Evolutionary conservation across 768 basidiomycete species (phyloP), one percentile per base, ranked within the genome.

Genomic region (Trametes cinnabarina): DNA sequence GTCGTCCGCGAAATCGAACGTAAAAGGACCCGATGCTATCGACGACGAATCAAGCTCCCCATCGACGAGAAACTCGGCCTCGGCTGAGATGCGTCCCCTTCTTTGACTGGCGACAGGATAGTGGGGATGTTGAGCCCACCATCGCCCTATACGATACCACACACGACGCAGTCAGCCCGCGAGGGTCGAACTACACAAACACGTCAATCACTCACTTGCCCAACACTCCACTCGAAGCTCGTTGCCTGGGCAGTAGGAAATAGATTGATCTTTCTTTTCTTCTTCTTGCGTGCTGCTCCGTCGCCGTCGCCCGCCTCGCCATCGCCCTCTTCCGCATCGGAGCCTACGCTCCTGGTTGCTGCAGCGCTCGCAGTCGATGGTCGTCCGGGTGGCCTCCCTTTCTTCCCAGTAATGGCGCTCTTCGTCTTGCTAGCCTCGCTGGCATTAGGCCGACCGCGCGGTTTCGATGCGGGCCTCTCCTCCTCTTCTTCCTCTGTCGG

Each of bases 211-310:
- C 64, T 42, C 58, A 79, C 80, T 68, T 73, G 71, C 34, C 68
- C 65, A 47, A 77, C 60, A 60, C 78, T 74, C 73, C 84, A 84
- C 22, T 76, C 65, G 46, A 78, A 79, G 17, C 76, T 72, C 17
- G 69, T 60, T 17, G 77, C 74, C 55, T 77, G 72, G 34, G 74
- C 72, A 23, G 71, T 52, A 5, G 75, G 73, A 65, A 86, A 86
- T n/a, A 87, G 63, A 58, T 84, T 83, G 52, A 90, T 82, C 71
- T 84, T 88, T 60, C 86, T 80, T 65, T 83, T 87, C 73, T 87
- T 88, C 75, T 86, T 87, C 72, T 82, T 85, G 15, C 72, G 79
- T 9, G 57, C 72, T 6, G 37, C 63, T 48, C n/a, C 23, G 69
- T 72, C 22, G 68, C 51, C 22, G 66, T 70, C 26, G 15, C 66